Conservation (phyloP, 495 filamentous ascomycete species). For the Aspergillus leporis region DNA sequence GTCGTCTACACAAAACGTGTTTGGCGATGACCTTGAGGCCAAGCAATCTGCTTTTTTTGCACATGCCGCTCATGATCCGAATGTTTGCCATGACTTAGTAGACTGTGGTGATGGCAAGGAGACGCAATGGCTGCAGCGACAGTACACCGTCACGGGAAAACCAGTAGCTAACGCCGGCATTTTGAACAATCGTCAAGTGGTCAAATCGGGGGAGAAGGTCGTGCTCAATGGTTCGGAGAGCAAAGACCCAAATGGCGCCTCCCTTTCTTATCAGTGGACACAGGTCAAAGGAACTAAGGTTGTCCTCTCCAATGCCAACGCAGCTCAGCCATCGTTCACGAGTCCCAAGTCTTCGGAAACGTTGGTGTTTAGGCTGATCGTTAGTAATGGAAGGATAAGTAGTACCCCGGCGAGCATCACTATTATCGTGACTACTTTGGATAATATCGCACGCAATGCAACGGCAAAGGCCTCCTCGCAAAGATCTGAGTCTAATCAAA, state of each 20-base stretch:
- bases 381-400: slow-evolving; percentile 1
- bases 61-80: slow-evolving; percentile 8
- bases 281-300: slow-evolving; percentile 7
- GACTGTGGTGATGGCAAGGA: slow-evolving; percentile 11
- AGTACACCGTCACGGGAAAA: slow-evolving; percentile 2
- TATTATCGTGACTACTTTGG: background rate
- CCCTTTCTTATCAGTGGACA: slow-evolving; percentile 7
- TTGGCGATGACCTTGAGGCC: slow-evolving; percentile 2
- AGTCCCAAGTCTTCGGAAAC: background rate
- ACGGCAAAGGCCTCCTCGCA: slow-evolving; percentile 12
- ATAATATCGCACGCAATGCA: slow-evolving; percentile 9
- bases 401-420: slow-evolving; percentile 7
- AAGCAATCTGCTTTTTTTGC: slow-evolving; percentile 14
- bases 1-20: slow-evolving; percentile 2
- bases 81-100: slow-evolving; percentile 7
- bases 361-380: slow-evolving; percentile 10
- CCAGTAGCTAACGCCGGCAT: background rate
- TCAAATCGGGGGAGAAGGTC: background rate
- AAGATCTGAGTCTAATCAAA: background rate
- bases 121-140: slow-evolving; percentile 10
- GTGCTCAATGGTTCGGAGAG: slow-evolving; percentile 9
- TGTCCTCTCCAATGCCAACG: background rate
- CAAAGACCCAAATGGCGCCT: background rate
- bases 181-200: background rate
- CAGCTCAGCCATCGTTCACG: slow-evolving; percentile 1